phyloP scores from a whole-genome alignment of 2,329 filamentous ascomycete species.

The Ceratocystis smalleyi region DNA sequence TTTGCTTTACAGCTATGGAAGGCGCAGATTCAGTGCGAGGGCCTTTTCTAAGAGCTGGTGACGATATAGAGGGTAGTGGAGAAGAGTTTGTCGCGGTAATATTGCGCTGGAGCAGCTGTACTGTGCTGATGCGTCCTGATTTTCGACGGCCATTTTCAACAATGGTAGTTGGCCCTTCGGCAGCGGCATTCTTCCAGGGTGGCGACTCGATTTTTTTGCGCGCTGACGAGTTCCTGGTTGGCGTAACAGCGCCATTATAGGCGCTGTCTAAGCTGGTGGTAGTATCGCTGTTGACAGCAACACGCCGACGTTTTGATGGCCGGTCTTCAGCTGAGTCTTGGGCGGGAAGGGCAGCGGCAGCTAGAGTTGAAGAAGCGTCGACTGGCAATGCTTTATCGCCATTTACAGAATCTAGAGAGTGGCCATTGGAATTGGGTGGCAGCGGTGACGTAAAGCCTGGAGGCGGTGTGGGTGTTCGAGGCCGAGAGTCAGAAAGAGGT shows the following conservation, averaged over 20 bases:
- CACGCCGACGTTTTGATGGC: slow-evolving; percentile 51
- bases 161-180: slow-evolving; percentile 78
- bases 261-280: slow-evolving; percentile 21
- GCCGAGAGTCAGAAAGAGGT: slow-evolving; percentile 17
- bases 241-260: slow-evolving; percentile 21
- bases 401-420: slow-evolving; percentile 16
- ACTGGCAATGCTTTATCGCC: slow-evolving; percentile 13
- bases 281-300: slow-evolving; percentile 19
- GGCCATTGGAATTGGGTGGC: slow-evolving; percentile 18
- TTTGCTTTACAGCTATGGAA: not conserved
- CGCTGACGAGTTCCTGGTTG: slow-evolving; percentile 25
- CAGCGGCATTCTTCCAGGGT: slow-evolving; percentile 78
- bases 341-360: not conserved
- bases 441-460: slow-evolving; percentile 8
- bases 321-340: slow-evolving; percentile 28
- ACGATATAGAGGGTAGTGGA: not conserved
- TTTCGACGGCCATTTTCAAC: slow-evolving; percentile 55
- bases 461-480: slow-evolving; percentile 19
- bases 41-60: not conserved
- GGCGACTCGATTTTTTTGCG: slow-evolving; percentile 50
- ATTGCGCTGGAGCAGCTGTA: slow-evolving; percentile 20
- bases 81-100: not conserved
- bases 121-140: slow-evolving; percentile 46
- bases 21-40: not conserved
- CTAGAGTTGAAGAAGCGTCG: not conserved